phyloP scores from a whole-genome alignment of 495 filamentous ascomycete genomes.

The Penicillium pulvis region DNA sequence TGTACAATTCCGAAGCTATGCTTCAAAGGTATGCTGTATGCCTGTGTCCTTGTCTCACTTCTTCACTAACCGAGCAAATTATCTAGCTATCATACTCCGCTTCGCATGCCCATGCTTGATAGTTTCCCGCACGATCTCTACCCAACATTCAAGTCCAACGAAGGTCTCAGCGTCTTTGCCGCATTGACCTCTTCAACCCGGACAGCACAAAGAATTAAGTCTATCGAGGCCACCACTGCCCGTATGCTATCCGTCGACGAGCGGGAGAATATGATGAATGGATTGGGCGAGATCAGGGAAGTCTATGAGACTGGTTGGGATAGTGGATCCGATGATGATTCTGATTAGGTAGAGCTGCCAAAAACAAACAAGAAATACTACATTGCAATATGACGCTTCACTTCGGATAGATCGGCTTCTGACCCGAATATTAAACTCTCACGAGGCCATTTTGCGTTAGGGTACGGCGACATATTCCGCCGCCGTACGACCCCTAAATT shows the following conservation, averaged over 20 bases:
- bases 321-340: slow-evolving; percentile 79
- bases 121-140: slow-evolving; percentile 76
- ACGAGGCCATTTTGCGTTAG: background rate
- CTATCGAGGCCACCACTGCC: slow-evolving; percentile 60
- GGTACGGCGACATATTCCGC: background rate
- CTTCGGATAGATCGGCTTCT: slow-evolving; percentile 1
- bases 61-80: background rate
- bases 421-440: background rate
- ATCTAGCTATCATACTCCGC: slow-evolving; percentile 55
- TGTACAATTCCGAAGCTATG: slow-evolving; percentile 49
- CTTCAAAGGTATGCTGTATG: slow-evolving; percentile 57
- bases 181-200: slow-evolving; percentile 74
- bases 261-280: slow-evolving; percentile 77
- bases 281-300: slow-evolving; percentile 82
- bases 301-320: slow-evolving; percentile 89
- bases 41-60: background rate
- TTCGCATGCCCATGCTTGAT: slow-evolving; percentile 76
- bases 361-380: background rate
- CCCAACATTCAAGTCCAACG: slow-evolving; percentile 34
- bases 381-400: background rate
- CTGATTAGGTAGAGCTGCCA: slow-evolving; percentile 52
- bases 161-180: slow-evolving; percentile 59
- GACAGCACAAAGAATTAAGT: slow-evolving; percentile 67
- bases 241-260: slow-evolving; percentile 70
- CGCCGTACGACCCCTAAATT: background rate